Conservation (phyloP, 371 early-diverging fungal genomes). For the Circinella umbellata region DNA sequence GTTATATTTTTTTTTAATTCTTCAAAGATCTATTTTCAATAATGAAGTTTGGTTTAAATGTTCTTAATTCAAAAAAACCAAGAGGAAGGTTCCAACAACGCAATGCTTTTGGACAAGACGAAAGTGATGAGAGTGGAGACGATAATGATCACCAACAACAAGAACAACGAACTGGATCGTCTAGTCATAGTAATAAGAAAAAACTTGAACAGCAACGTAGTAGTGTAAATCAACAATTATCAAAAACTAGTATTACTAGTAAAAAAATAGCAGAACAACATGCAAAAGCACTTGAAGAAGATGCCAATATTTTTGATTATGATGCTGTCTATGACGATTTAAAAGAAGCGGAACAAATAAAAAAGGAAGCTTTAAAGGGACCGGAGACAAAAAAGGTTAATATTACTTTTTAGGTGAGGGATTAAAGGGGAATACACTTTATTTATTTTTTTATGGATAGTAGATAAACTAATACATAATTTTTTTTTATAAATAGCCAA, state of each 20-base stretch:
- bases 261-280: constrained; percentile 58
- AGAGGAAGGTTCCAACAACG: constrained; percentile 10
- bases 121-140: constrained; percentile 28
- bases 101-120: constrained; percentile 34
- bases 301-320: constrained; percentile 89
- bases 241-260: constrained; percentile 27
- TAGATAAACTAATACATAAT: background rate
- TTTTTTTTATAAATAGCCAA: constrained; percentile 51
- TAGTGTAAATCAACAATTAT: constrained; percentile 42
- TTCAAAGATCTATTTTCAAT: background rate
- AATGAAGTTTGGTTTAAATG: constrained; percentile 52
- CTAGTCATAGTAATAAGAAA: constrained; percentile 11
- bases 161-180: background rate
- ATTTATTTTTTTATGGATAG: background rate
- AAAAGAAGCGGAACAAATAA: constrained; percentile 67
- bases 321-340: constrained; percentile 90
- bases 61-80: constrained; percentile 31
- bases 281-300: constrained; percentile 74
- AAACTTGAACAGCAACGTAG: constrained; percentile 26
- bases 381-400: constrained; percentile 32
- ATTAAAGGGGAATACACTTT: background rate
- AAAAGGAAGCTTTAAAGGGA: constrained; percentile 48
- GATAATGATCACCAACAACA: constrained; percentile 17
- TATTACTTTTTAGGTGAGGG: too few species aligned
- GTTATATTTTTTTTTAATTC: background rate